These are phyloP conservation scores for Dendrobium huoshanense DNA, from an alignment of 106 monocot genomes.

Conservation along the genomic window DNA sequence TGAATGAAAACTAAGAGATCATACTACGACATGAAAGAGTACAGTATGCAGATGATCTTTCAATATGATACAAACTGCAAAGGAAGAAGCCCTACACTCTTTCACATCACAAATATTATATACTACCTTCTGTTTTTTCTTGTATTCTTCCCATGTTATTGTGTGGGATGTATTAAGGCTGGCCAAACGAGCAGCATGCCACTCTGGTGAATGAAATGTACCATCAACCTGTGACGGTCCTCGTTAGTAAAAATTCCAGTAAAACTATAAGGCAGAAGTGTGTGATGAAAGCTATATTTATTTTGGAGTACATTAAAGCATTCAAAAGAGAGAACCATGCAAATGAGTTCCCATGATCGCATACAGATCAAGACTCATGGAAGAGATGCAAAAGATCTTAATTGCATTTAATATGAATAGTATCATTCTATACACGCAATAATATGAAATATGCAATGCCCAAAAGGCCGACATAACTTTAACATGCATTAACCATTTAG, in stretches of 20 bases:
- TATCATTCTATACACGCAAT: background rate
- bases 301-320: background rate
- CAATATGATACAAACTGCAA: background rate
- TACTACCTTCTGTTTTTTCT: conserved; percentile 89
- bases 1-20: background rate
- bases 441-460: background rate
- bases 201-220: conserved; percentile 99
- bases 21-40: background rate
- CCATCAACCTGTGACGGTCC: conserved; percentile 94
- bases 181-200: conserved; percentile 99
- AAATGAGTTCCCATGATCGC: background rate
- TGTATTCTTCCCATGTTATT: conserved; percentile 97
- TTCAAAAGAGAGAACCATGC: background rate
- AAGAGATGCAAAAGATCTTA: background rate
- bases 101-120: conserved; percentile 1
- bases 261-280: background rate
- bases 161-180: conserved; percentile 95
- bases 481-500: background rate
- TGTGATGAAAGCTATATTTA: background rate
- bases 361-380: background rate
- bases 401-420: background rate
- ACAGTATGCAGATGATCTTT: background rate
- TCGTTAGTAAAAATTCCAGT: conserved; percentile 70
- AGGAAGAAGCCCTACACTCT: conserved; percentile 1
- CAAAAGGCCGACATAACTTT: background rate